Conservation (phyloP, 108 stramenopile species). For the Cylindrotheca closterium region DNA sequence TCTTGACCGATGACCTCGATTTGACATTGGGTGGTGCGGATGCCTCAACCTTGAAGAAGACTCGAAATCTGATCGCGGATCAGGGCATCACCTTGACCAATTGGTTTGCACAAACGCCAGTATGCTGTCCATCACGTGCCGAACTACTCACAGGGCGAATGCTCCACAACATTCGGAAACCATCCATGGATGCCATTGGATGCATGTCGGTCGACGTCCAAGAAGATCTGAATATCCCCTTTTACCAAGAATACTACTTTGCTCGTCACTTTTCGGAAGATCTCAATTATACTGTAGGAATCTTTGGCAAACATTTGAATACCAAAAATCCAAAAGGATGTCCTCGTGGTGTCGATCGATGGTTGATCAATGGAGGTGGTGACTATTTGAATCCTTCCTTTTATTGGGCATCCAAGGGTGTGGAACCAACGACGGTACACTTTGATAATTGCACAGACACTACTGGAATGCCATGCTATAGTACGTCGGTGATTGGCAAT, state of each 20-base stretch:
- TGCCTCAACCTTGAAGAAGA: slow-evolving; percentile 32
- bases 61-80: slow-evolving; percentile 16
- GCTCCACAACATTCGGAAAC: slow-evolving; percentile 33
- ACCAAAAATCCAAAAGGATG: slow-evolving; percentile 25
- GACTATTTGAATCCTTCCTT: slow-evolving; percentile 35
- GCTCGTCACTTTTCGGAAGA: slow-evolving; percentile 19
- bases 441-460: slow-evolving; percentile 32
- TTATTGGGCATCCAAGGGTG: not conserved
- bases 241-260: slow-evolving; percentile 35
- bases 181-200: slow-evolving; percentile 4
- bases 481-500: slow-evolving; percentile 44
- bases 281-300: slow-evolving; percentile 32
- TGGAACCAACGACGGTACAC: not conserved
- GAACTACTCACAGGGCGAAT: slow-evolving; percentile 42
- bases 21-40: slow-evolving; percentile 34
- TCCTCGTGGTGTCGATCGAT: slow-evolving; percentile 36
- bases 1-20: slow-evolving; percentile 57
- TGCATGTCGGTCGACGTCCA: slow-evolving; percentile 43
- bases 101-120: slow-evolving; percentile 52
- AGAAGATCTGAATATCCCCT: slow-evolving; percentile 9
- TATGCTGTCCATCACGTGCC: slow-evolving; percentile 47
- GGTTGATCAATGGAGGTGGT: slow-evolving; percentile 43
- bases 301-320: slow-evolving; percentile 50
- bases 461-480: slow-evolving; percentile 36
- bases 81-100: slow-evolving; percentile 28